Evolutionary conservation across 345 rosid species (phyloP).

Genomic region (Lepidium sativum): DNA sequence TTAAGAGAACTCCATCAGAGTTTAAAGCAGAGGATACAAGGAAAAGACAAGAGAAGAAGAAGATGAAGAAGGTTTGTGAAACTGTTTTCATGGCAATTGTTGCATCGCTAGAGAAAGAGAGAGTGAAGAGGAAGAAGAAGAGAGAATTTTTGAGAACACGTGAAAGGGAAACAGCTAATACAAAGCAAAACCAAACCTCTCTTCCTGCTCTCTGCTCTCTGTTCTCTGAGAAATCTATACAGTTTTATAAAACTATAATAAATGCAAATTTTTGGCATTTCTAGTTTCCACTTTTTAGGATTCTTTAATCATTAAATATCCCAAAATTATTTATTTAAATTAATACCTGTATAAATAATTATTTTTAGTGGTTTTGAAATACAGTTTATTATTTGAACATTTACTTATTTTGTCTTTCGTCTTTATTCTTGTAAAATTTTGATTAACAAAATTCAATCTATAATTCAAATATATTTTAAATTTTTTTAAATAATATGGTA

Average conservation of each 20-base stretch:
- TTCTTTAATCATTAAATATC: constrained; percentile 16
- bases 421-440: too few relatives aligned
- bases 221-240: constrained; percentile 17
- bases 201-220: constrained; percentile 19
- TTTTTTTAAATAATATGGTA: too few relatives aligned
- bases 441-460: too few relatives aligned
- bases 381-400: too few relatives aligned
- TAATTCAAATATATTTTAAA: too few relatives aligned
- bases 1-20: constrained; percentile 64
- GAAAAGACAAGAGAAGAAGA: constrained; percentile 31
- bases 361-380: too few relatives aligned
- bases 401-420: too few relatives aligned
- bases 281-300: constrained; percentile 10
- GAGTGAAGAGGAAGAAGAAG: constrained; percentile 6
- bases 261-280: constrained; percentile 11
- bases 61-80: constrained; percentile 11
- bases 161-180: constrained; percentile 31
- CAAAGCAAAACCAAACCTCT: constrained; percentile 17
- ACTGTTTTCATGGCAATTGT: constrained; percentile 28
- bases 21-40: constrained; percentile 29
- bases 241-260: constrained; percentile 20
- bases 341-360: too few relatives aligned
- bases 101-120: constrained; percentile 28
- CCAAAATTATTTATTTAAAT: not conserved
- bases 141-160: too few relatives aligned